These are phyloP conservation scores for Prinsepia uniflora DNA, from an alignment of 306 rosid species.

Conservation along the genomic window DNA sequence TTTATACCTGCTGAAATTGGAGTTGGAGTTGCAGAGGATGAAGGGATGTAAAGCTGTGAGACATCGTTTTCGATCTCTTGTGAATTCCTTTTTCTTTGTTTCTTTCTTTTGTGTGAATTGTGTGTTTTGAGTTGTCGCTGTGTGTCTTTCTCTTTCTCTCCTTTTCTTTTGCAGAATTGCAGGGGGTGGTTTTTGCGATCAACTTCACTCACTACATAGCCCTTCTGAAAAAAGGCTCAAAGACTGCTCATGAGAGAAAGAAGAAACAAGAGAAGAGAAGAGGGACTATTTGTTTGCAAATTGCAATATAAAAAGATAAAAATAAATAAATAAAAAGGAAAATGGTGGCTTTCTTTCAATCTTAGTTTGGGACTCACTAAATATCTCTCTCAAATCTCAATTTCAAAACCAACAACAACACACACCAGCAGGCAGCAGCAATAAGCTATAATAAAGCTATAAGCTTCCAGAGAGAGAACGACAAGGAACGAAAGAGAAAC, in stretches of 20 bases:
- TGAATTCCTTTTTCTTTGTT: slow-evolving; percentile 22
- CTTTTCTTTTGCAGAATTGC: slow-evolving; percentile 44
- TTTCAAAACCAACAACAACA: slow-evolving; percentile 8
- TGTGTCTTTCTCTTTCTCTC: slow-evolving; percentile 64
- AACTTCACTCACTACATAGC: neutral
- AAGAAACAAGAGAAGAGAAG: neutral
- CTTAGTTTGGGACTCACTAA: slow-evolving; percentile 25
- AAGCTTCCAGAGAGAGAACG: slow-evolving; percentile 25
- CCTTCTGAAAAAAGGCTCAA: slow-evolving; percentile 46
- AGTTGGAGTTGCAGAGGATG: slow-evolving; percentile 55
- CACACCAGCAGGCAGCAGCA: neutral
- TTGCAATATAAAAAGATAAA: slow-evolving; percentile 17
- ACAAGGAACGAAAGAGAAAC: slow-evolving; percentile 34
- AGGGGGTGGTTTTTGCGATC: slow-evolving; percentile 44
- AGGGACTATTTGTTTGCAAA: slow-evolving; percentile 14
- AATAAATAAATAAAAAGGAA: slow-evolving; percentile 6
- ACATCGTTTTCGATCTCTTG: slow-evolving; percentile 60
- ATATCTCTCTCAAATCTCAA: slow-evolving; percentile 47
- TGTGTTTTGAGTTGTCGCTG: slow-evolving; percentile 44
- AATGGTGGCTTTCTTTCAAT: slow-evolving; percentile 40
- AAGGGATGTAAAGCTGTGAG: slow-evolving; percentile 67
- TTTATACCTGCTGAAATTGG: slow-evolving; percentile 61
- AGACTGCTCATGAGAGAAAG: too few relatives aligned
- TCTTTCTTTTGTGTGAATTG: neutral
- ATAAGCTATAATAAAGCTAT: neutral